phyloP scores from a whole-genome alignment of 805 yeast genomes.

The Grigorovia humatica region DNA sequence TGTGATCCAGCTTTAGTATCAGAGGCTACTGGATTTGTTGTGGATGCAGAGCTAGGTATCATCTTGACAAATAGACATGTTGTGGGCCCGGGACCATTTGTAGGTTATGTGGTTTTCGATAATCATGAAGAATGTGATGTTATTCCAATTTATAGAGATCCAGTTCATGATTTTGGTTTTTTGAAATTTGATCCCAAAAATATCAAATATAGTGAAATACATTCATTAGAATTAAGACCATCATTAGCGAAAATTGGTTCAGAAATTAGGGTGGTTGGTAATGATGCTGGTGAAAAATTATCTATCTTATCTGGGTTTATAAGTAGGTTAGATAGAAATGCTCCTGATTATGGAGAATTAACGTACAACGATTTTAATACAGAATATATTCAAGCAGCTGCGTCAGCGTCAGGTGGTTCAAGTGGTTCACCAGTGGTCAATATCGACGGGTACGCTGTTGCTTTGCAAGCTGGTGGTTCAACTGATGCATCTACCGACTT shows the following conservation, averaged over 20 bases:
- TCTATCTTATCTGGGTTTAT: slow-evolving; percentile 79
- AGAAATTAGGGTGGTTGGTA: slow-evolving; percentile 90
- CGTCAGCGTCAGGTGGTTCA: slow-evolving; percentile 91
- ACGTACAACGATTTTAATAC: slow-evolving; percentile 91
- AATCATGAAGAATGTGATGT: slow-evolving; percentile 91
- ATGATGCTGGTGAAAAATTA: slow-evolving; percentile 91
- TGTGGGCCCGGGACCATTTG: slow-evolving; percentile 90
- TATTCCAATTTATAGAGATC: slow-evolving; percentile 80
- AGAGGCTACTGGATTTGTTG: slow-evolving; percentile 95
- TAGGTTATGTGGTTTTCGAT: slow-evolving; percentile 85
- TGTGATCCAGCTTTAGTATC: slow-evolving; percentile 71
- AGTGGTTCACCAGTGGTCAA: slow-evolving; percentile 95
- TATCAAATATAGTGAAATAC: slow-evolving; percentile 64
- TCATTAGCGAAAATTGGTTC: slow-evolving; percentile 84
- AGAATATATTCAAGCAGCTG: slow-evolving; percentile 92
- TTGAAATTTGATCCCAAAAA: slow-evolving; percentile 62
- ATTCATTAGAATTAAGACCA: slow-evolving; percentile 60
- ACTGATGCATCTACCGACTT: slow-evolving; percentile 89
- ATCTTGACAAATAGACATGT: slow-evolving; percentile 90
- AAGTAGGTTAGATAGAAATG: slow-evolving; percentile 76
- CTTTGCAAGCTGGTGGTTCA: slow-evolving; percentile 90
- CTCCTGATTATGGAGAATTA: slow-evolving; percentile 84
- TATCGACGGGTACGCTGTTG: slow-evolving; percentile 77
- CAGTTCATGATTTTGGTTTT: slow-evolving; percentile 92
- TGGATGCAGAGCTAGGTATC: slow-evolving; percentile 70